phyloP scores from a whole-genome alignment of 495 filamentous ascomycete genomes.

The Tuber aestivum region DNA sequence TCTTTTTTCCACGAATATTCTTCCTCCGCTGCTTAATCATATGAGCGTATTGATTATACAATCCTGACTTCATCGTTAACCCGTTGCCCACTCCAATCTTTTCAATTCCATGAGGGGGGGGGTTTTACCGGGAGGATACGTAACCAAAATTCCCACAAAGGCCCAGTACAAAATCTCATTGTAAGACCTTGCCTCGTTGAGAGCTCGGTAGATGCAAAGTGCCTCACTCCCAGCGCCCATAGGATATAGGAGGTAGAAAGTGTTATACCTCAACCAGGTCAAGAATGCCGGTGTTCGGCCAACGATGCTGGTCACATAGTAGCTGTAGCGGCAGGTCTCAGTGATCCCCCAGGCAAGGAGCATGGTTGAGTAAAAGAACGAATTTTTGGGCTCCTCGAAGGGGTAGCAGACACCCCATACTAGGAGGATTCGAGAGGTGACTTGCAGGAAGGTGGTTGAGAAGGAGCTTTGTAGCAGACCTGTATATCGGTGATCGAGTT shows the following conservation, averaged over 20 bases:
- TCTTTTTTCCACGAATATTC: slow-evolving; percentile 57
- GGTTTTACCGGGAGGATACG: slow-evolving; percentile 82
- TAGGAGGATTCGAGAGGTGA: slow-evolving; percentile 71
- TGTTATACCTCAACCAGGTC: slow-evolving; percentile 86
- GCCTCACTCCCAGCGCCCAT: slow-evolving; percentile 83
- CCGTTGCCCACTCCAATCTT: slow-evolving; percentile 10
- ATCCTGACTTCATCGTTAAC: slow-evolving; percentile 51
- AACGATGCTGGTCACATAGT: slow-evolving; percentile 68
- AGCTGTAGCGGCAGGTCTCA: slow-evolving; percentile 82
- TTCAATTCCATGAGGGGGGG: slow-evolving; percentile 11
- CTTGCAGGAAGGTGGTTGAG: slow-evolving; percentile 82
- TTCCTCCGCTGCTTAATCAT: slow-evolving; percentile 87
- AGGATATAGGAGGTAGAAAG: slow-evolving; percentile 87
- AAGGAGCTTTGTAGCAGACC: slow-evolving; percentile 80
- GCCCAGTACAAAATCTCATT: slow-evolving; percentile 52
- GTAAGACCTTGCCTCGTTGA: slow-evolving; percentile 54
- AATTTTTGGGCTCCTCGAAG: slow-evolving; percentile 56
- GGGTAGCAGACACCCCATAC: slow-evolving; percentile 69
- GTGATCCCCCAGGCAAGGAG: slow-evolving; percentile 76
- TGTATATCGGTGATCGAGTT: slow-evolving; percentile 35
- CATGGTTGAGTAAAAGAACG: slow-evolving; percentile 60
- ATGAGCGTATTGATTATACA: slow-evolving; percentile 82
- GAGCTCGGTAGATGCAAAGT: slow-evolving; percentile 62
- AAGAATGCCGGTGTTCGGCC: slow-evolving; percentile 56
- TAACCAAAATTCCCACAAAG: slow-evolving; percentile 57